Conservation (phyloP, 78 protist species). For the Creolimax fragrantissima region DNA sequence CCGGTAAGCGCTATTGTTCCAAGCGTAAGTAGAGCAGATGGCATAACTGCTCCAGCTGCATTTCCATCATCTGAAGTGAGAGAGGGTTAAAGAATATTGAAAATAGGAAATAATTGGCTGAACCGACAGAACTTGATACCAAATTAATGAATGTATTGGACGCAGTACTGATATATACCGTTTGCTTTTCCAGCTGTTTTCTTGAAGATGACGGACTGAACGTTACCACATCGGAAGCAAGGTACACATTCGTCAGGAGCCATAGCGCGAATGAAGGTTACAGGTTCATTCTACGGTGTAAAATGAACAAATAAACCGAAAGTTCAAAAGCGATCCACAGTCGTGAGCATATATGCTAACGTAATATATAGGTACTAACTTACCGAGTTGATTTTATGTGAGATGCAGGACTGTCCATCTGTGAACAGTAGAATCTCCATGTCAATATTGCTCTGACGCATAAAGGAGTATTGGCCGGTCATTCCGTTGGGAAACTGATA, state of each 20-base stretch:
- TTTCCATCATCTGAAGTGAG: neutral
- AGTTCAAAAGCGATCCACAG: neutral
- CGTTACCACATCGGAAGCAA: slow-evolving; percentile 12
- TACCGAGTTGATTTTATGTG: neutral
- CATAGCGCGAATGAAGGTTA: slow-evolving; percentile 8
- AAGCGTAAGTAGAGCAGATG: neutral
- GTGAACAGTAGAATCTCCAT: neutral
- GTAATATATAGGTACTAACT: too few relatives aligned
- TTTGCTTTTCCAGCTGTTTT: too few relatives aligned
- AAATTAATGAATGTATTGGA: too few relatives aligned
- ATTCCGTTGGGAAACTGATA: neutral
- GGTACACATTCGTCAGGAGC: neutral
- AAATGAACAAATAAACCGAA: neutral
- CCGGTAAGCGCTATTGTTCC: neutral
- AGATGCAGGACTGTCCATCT: neutral
- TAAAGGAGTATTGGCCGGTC: neutral
- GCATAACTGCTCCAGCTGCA: neutral
- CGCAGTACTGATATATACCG: too few relatives aligned
- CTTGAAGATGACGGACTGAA: slow-evolving; percentile 6
- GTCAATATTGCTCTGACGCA: neutral
- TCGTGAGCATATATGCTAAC: too few relatives aligned
- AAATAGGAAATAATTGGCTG: too few relatives aligned
- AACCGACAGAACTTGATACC: too few relatives aligned
- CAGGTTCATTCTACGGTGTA: neutral
- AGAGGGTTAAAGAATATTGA: too few relatives aligned